These are phyloP conservation scores for Heritiera fomes DNA, from an alignment of 345 rosid genomes.

Conservation along the genomic window DNA sequence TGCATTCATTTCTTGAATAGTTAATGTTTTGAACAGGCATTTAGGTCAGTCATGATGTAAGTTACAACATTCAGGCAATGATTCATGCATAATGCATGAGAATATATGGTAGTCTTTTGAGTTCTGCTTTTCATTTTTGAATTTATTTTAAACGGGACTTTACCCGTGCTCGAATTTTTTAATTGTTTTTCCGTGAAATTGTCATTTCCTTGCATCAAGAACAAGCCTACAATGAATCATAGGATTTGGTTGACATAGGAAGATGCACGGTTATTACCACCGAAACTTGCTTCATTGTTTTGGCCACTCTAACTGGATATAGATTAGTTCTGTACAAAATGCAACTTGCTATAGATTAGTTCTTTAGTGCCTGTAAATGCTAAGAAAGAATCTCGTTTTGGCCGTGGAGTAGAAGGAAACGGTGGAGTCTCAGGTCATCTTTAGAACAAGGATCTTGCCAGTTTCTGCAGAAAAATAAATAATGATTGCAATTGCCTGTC, in stretches of 20 bases:
- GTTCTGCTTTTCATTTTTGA: neutral
- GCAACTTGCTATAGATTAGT: constrained; percentile 11
- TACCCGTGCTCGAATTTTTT: no score
- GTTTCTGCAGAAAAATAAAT: neutral
- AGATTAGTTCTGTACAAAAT: no score
- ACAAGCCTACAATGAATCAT: no score
- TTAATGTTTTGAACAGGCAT: constrained; percentile 15
- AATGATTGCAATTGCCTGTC: neutral
- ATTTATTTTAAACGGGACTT: neutral
- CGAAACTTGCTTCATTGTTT: no score
- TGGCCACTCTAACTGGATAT: no score
- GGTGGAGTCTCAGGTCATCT: neutral
- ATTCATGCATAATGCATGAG: constrained; percentile 21
- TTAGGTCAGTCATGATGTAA: constrained; percentile 28
- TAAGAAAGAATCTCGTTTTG: neutral
- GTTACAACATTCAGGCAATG: constrained; percentile 24
- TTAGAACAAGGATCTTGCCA: neutral
- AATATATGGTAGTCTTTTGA: neutral
- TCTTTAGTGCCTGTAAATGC: neutral
- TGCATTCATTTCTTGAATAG: constrained; percentile 30
- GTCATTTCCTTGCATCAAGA: no score
- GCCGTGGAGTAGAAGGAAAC: neutral
- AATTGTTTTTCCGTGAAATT: no score
- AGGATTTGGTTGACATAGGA: no score
- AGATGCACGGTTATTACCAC: no score